Base-by-base conservation (phyloP, 129 eudicot species). In the Chrysanthemum lavandulifolium region DNA sequence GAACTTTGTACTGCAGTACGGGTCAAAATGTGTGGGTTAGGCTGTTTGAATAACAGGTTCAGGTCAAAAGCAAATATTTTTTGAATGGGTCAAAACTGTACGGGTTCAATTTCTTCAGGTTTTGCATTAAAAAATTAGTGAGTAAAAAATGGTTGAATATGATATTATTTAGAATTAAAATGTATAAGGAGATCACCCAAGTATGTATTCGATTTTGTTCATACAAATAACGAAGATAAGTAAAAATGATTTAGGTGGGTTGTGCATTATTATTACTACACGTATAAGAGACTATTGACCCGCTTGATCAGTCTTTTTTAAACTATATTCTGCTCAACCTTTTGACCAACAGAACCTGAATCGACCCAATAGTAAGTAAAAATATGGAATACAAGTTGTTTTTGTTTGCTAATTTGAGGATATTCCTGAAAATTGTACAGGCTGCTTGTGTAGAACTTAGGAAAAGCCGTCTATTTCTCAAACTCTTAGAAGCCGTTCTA, bases 401-500 rank as follows among this genome's bases (percentile, higher is more conserved):
- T n/a, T 21, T 25, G 1, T 18, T 3, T 51, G 54, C 78, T 74
- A 64, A 73, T 61, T 21, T 73, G 18, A n/a, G 36, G 36, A 3
- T 25, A n/a, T 61, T 47, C 49, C 14, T 7, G 16, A 10, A 13
- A 43, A 51, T 18, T 65, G 13, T 67, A 74, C 84, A 95, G 97
- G 96, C 97, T 57, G 99, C 99, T 52, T 88, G 99, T 80, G 78
- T 81, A 29, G 96, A 86, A 48, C 87, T 95, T 56, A 82, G 96
- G 47, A 85, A 82, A 72, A 95, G 91, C 71, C 78, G 99, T 59
- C 80, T 95, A 77, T 95, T 95, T 74, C 91, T 88, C 62, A 95
- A 95, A 78, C 99, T 95, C 70, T 81, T 95, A 21, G 99, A 95
- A 80, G 99, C 99, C 62, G 99, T 95, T 75, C 78, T 95, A 18